phyloP scores from a whole-genome alignment of 805 yeast species.

The Candida cerambycidarum region DNA sequence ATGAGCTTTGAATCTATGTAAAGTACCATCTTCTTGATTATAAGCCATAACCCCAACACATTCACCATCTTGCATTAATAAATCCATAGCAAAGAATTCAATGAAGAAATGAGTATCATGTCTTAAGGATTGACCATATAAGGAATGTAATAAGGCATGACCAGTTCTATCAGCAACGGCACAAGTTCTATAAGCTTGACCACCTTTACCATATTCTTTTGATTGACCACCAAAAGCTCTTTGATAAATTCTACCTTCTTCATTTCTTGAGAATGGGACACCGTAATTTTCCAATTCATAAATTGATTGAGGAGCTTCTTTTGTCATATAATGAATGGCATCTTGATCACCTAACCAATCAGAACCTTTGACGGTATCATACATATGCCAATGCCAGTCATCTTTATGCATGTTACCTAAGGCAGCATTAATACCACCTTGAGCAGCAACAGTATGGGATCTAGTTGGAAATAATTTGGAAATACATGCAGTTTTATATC shows the following conservation, averaged over 20 bases:
- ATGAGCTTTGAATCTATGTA: slow-evolving; percentile 97
- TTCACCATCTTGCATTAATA: slow-evolving; percentile 91
- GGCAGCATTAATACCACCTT: slow-evolving; percentile 99
- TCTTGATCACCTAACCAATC: slow-evolving; percentile 99
- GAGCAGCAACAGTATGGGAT: slow-evolving; percentile 98
- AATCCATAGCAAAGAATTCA: slow-evolving; percentile 94
- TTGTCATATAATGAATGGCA: slow-evolving; percentile 98
- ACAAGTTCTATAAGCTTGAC: slow-evolving; percentile 98
- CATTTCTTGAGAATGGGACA: slow-evolving; percentile 96
- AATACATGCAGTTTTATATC: slow-evolving; percentile 96
- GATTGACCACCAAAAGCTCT: slow-evolving; percentile 99
- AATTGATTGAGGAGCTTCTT: slow-evolving; percentile 94
- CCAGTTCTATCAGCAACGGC: slow-evolving; percentile 99
- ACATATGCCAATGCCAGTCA: slow-evolving; percentile 99
- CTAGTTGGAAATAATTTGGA: slow-evolving; percentile 97
- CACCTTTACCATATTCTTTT: slow-evolving; percentile 94
- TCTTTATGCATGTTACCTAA: slow-evolving; percentile 97
- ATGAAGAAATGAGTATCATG: slow-evolving; percentile 98
- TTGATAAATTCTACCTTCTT: slow-evolving; percentile 95
- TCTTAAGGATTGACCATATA: slow-evolving; percentile 94
- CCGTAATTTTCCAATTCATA: slow-evolving; percentile 98
- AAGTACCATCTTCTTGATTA: slow-evolving; percentile 98
- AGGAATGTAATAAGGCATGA: slow-evolving; percentile 91
- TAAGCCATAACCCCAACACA: slow-evolving; percentile 97
- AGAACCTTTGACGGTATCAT: slow-evolving; percentile 98